Base-by-base conservation (phyloP, 108 stramenopile species). In the Nitzschia palea region DNA sequence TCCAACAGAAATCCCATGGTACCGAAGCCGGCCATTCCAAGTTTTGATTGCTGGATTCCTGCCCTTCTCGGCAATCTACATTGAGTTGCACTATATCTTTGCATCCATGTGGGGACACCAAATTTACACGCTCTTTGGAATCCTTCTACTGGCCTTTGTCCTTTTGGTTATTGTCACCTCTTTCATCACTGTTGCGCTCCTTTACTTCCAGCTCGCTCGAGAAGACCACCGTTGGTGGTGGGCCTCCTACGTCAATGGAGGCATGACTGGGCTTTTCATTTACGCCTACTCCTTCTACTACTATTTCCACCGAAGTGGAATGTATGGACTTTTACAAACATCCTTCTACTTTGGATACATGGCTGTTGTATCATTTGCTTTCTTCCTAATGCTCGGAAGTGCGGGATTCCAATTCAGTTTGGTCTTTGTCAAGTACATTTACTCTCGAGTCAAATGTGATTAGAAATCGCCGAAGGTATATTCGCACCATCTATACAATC, bases 161-260 rank as follows among this genome's bases (percentile, higher is more conserved):
- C 86, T 99, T 44, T 80, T 99, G 55, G 70, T 95, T 15, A 87
- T 95, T 44, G 97, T 94, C n/a, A 88, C 87, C 8, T 88, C 91
- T 10, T 94, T 94, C 84, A 96, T 97, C 68, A 94, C 92, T 26
- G 91, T 99, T 43, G 94, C 97, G 12, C 70, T 97, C 64, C 68
- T 97, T 18, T 99, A 99, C 89, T 98, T 97, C 82, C 98, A 99
- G 83, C 76, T 99, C 58, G 95, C 96, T 0, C 73, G 91, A 55
- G 97, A 99, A 68, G 98, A 99, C 73, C 95, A 98, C 67, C 88
- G 88, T 45, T 99, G 98, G 98, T 98, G 97, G 98, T 99, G 98
- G 98, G 86, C 92, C 26, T 76, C 97, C 12, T 94, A 97, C 75
- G 65, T 96, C 66, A 93, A 93, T 65, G 97, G 97, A 5, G 97